A percentile compares a stretch with the other conserved stretches of the same genome.
Evolutionary conservation across 2,329 filamentous ascomycete species (phyloP).

Genomic region (Bipolaris bicolor): DNA sequence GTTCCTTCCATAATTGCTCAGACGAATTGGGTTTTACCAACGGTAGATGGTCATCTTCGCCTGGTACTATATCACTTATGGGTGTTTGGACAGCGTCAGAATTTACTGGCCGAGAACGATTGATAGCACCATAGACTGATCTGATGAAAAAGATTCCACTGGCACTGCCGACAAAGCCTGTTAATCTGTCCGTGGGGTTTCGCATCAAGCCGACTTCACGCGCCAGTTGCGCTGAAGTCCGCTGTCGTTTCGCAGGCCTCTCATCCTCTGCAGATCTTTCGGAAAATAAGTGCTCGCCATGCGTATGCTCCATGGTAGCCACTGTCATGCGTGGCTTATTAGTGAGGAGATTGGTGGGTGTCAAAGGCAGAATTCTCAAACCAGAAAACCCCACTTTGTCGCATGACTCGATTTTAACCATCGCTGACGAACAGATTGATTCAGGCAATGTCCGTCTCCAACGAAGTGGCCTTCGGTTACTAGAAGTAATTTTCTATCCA

Average conservation of each 20-base stretch:
- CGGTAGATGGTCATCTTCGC: constrained; percentile 62
- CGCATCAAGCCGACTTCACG: constrained; percentile 61
- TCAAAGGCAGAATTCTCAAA: not conserved
- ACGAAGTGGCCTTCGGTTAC: no score
- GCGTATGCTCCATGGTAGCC: constrained; percentile 16
- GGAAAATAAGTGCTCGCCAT: constrained; percentile 5
- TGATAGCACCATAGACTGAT: constrained; percentile 59
- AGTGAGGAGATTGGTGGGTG: not conserved
- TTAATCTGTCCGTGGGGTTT: constrained; percentile 55
- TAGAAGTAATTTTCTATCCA: constrained; percentile 13
- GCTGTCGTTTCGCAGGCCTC: constrained; percentile 22
- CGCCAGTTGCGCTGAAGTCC: constrained; percentile 24
- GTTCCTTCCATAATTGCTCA: constrained; percentile 31
- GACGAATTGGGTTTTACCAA: constrained; percentile 26
- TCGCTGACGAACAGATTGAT: not conserved
- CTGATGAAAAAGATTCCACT: constrained; percentile 67
- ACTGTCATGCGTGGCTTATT: not conserved
- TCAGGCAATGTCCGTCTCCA: not conserved
- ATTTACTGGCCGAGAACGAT: constrained; percentile 30
- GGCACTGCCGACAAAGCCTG: constrained; percentile 63
- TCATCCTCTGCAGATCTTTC: constrained; percentile 1
- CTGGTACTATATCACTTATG: constrained; percentile 57
- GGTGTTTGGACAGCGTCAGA: constrained; percentile 29
- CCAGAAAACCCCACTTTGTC: not conserved
- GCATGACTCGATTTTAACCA: not conserved